Base-by-base conservation (phyloP, 257 asterid species). In the Parsonsia alboflavescens region DNA sequence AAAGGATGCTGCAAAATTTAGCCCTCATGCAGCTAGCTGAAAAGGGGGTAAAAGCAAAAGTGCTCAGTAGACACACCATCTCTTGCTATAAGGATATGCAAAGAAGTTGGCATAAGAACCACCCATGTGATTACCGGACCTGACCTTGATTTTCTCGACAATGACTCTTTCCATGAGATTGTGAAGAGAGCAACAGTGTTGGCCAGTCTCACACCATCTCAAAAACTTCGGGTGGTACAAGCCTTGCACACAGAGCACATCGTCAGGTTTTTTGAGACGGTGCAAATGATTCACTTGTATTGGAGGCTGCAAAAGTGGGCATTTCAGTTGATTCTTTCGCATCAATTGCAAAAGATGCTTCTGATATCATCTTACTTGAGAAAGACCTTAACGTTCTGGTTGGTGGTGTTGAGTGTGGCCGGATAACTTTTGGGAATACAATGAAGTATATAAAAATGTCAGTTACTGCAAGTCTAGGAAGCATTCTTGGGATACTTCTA, bases 261-360 rank as follows among this genome's bases (percentile, higher is more conserved):
- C 33, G 81, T 78, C 7, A 77, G 81, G 24, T 72, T 63, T 49
- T 36, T 72, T 62, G 81, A 33, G 77, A 78, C 41, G 81, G 81
- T 64, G 77, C 73, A 46, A 72, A 78, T 57, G 81, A 78, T 56
- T 78, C 74, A 5, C 74, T 78, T 17, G 81, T 77, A 65, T n/a
- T 78, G 24, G 77, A 78, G 70, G 81, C 81, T 28, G 77, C 81
- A 33, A 72, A 78, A 54, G 81, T 78, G 8, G 81, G 81, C 24
- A 78, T 78, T 28, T 78, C 77, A 15, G 81, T 78, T 57, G 77
- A 78, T 68, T 78, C 81, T 8, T 77, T 74, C 21, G 74, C 77
- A 15, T 67, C 81, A 30, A 56, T 73, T 36, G 81, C 77, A 17
- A 78, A 72, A 68, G 71, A 66, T n/a, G 26, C 59, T 22, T 72